Evolutionary conservation across 371 early-diverging fungal genomes (phyloP).

Genomic region (Mortierella sp.): DNA sequence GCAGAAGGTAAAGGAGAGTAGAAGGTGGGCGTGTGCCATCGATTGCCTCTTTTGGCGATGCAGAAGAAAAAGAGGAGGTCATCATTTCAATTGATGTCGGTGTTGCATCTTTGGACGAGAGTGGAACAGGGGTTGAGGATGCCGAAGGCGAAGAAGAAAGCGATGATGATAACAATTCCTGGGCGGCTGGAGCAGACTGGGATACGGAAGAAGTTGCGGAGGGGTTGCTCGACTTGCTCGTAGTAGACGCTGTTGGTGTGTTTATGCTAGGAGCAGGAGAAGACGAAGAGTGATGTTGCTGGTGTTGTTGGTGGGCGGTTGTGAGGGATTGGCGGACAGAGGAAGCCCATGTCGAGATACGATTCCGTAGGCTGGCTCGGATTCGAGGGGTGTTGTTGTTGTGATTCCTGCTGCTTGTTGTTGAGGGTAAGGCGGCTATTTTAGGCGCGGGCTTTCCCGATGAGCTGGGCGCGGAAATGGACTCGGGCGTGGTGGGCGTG

Average conservation of each 20-base stretch:
- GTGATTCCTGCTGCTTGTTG: not conserved
- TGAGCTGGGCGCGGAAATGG: not conserved
- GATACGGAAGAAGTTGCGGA: slow-evolving; percentile 2
- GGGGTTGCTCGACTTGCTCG: not conserved
- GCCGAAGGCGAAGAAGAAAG: not conserved
- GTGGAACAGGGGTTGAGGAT: not conserved
- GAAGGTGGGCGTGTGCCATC: not conserved
- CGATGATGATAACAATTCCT: no score
- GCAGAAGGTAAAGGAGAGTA: not conserved
- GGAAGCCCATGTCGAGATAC: slow-evolving; percentile 36
- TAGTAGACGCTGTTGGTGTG: not conserved
- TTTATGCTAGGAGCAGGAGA: not conserved
- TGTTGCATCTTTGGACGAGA: slow-evolving; percentile 3
- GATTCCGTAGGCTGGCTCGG: slow-evolving; percentile 20
- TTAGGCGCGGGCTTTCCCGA: not conserved
- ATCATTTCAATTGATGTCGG: not conserved
- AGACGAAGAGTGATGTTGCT: not conserved
- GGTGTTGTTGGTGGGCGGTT: not conserved
- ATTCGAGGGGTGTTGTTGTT: not conserved
- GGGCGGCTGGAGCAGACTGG: not conserved
- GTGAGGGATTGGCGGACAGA: slow-evolving; percentile 28
- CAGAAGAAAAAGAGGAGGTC: not conserved
- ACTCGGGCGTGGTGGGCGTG: not conserved
- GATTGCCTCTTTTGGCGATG: not conserved
- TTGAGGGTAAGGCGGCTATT: not conserved